These are phyloP conservation scores for Rhizopogon rudus DNA, from an alignment of 768 basidiomycete species.

Conservation along the genomic window DNA sequence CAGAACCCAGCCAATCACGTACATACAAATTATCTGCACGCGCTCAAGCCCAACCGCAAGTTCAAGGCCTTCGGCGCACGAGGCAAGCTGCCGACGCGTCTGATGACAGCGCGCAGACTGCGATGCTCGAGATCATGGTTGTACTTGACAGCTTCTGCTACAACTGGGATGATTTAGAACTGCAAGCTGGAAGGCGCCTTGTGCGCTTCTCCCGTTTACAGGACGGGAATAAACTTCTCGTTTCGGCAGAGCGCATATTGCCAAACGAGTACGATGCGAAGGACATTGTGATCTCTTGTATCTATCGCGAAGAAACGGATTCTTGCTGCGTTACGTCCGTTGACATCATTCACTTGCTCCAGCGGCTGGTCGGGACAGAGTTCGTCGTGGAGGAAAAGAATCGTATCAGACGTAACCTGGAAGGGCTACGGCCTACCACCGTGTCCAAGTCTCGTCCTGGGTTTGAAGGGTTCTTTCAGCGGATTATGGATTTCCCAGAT, in stretches of 20 bases:
- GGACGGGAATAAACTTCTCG: slow-evolving; percentile 69
- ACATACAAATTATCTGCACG: slow-evolving; percentile 1
- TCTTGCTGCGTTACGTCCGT: slow-evolving; percentile 90
- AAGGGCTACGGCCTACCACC: slow-evolving; percentile 87
- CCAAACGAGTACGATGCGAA: slow-evolving; percentile 70
- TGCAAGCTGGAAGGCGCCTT: slow-evolving; percentile 67
- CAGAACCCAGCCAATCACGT: slow-evolving; percentile 30
- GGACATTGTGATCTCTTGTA: slow-evolving; percentile 90
- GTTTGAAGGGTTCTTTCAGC: slow-evolving; percentile 85
- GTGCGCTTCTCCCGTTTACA: slow-evolving; percentile 81
- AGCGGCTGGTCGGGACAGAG: slow-evolving; percentile 63
- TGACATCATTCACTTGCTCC: slow-evolving; percentile 91
- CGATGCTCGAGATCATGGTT: slow-evolving; percentile 56
- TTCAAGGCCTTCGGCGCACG: slow-evolving; percentile 19
- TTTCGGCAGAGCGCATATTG: slow-evolving; percentile 71
- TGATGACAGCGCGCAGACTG: slow-evolving; percentile 46
- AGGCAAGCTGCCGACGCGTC: slow-evolving; percentile 20
- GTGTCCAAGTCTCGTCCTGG: slow-evolving; percentile 82
- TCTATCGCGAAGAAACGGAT: slow-evolving; percentile 74
- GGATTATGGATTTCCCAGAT: slow-evolving; percentile 93
- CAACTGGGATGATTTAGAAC: slow-evolving; percentile 64
- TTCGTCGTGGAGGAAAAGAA: slow-evolving; percentile 98
- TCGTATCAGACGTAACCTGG: slow-evolving; percentile 88
- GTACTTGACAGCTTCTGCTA: slow-evolving; percentile 50
- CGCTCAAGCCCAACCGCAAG: slow-evolving; percentile 1